phyloP scores from a whole-genome alignment of 2,329 filamentous ascomycete genomes.

The Pseudogymnoascus sp. region DNA sequence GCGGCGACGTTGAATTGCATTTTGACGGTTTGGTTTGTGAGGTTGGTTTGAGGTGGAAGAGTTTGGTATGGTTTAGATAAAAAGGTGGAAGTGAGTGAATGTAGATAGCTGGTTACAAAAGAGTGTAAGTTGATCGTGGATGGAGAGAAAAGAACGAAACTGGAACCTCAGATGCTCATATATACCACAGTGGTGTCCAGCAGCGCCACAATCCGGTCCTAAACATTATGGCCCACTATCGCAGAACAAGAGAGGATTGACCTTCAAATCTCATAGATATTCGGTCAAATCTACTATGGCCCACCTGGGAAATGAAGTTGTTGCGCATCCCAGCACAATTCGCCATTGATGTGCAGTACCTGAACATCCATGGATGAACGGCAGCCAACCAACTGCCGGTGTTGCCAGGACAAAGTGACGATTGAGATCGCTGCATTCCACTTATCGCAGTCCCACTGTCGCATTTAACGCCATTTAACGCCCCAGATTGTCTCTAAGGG shows the following conservation, averaged over 20 bases:
- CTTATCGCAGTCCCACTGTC: background rate
- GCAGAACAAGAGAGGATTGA: background rate
- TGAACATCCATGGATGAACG: background rate
- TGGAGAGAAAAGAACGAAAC: slow-evolving; percentile 16
- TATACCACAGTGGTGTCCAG: slow-evolving; percentile 5
- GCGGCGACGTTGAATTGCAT: slow-evolving; percentile 29
- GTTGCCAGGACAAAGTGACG: background rate
- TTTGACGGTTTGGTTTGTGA: slow-evolving; percentile 23
- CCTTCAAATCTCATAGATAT: slow-evolving; percentile 1
- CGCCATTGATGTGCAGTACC: background rate
- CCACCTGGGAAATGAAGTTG: slow-evolving; percentile 10
- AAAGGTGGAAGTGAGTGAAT: slow-evolving; percentile 14
- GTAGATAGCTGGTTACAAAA: slow-evolving; percentile 19
- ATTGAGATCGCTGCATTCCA: background rate
- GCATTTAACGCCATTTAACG: background rate
- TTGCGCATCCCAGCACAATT: slow-evolving; percentile 13
- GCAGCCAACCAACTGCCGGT: slow-evolving; percentile 5
- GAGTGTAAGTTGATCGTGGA: slow-evolving; percentile 27
- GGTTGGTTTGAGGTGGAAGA: slow-evolving; percentile 12
- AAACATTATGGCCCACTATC: slow-evolving; percentile 2
- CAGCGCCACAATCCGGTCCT: slow-evolving; percentile 7
- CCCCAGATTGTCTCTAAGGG: background rate
- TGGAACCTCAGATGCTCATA: background rate
- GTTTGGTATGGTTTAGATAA: slow-evolving; percentile 12
- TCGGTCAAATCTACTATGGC: slow-evolving; percentile 2